phyloP scores from a whole-genome alignment of 192 early-diverging fungal species.

The Backusella tuberculispora region DNA sequence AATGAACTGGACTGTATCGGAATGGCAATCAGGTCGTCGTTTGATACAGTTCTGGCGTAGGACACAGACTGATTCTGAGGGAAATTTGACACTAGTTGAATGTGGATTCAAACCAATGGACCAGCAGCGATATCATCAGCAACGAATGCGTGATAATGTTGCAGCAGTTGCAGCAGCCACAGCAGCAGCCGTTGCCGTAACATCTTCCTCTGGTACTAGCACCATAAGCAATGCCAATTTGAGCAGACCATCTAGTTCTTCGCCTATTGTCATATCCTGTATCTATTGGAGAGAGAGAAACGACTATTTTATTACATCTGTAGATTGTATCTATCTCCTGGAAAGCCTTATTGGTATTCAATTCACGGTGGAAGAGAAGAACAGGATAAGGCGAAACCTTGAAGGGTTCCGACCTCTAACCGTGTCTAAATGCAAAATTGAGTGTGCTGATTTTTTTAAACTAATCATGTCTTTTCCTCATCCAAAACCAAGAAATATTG shows the following conservation, averaged over 20 bases:
- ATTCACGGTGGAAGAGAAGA: constrained; percentile 84
- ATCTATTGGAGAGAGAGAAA: constrained; percentile 77
- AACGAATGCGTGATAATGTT: constrained; percentile 16
- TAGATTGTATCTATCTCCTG: constrained; percentile 76
- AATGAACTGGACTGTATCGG: constrained; percentile 66
- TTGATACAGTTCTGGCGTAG: constrained; percentile 73
- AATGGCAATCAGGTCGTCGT: constrained; percentile 65
- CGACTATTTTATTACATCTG: constrained; percentile 79
- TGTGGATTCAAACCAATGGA: constrained; percentile 18
- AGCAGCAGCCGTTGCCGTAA: constrained; percentile 6
- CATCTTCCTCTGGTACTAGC: not conserved
- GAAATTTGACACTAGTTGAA: not conserved
- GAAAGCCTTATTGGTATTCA: constrained; percentile 75
- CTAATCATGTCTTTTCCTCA: constrained; percentile 83
- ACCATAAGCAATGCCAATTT: not conserved
- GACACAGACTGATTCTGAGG: not conserved
- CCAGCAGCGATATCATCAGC: constrained; percentile 10
- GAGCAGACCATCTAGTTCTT: not conserved
- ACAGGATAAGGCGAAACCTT: constrained; percentile 83
- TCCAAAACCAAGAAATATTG: constrained; percentile 84
- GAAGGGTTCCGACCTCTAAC: constrained; percentile 82
- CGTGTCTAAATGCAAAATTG: constrained; percentile 73
- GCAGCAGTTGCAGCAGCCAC: not conserved
- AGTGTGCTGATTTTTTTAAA: constrained; percentile 77
- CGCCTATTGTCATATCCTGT: constrained; percentile 74